Conservation (phyloP, 1,284 basidiomycete genomes). For the Ganoderma meredithae region DNA sequence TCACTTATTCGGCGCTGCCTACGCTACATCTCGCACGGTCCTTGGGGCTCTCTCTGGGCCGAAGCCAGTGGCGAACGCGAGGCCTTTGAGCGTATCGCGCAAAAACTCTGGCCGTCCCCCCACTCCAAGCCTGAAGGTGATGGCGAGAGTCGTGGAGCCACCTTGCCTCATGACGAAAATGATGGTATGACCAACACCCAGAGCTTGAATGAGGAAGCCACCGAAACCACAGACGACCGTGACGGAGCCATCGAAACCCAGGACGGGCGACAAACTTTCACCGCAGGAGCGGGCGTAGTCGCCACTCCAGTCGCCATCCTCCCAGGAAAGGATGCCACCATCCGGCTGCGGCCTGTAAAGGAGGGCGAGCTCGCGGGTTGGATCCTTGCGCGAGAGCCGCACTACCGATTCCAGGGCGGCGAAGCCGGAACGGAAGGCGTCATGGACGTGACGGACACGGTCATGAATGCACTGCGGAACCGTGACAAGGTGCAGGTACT, state of each 20-base stretch:
- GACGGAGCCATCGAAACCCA: neutral
- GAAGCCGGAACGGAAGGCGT: constrained; percentile 8
- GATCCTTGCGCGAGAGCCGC: constrained; percentile 35
- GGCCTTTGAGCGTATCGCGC: constrained; percentile 55
- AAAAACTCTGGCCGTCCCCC: constrained; percentile 49
- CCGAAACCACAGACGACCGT: neutral
- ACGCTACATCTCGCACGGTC: constrained; percentile 71
- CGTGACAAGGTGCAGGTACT: constrained; percentile 41
- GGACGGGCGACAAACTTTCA: constrained; percentile 40
- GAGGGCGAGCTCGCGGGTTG: constrained; percentile 32
- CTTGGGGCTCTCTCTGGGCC: constrained; percentile 74
- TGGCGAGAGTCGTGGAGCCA: neutral
- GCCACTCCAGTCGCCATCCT: constrained; percentile 59
- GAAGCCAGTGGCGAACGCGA: constrained; percentile 59
- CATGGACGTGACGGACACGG: constrained; percentile 23
- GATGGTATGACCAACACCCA: no score
- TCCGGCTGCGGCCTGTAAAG: constrained; percentile 20
- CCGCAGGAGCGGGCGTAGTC: constrained; percentile 64
- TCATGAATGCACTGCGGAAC: constrained; percentile 11
- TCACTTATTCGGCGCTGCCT: constrained; percentile 67
- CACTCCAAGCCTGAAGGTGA: neutral
- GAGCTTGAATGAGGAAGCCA: no score
- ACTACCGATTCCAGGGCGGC: constrained; percentile 10
- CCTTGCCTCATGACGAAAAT: neutral
- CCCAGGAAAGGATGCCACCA: constrained; percentile 14